These are phyloP conservation scores for Vitis rotundifolia DNA, from an alignment of 164 flowering plant genomes.

Conservation along the genomic window DNA sequence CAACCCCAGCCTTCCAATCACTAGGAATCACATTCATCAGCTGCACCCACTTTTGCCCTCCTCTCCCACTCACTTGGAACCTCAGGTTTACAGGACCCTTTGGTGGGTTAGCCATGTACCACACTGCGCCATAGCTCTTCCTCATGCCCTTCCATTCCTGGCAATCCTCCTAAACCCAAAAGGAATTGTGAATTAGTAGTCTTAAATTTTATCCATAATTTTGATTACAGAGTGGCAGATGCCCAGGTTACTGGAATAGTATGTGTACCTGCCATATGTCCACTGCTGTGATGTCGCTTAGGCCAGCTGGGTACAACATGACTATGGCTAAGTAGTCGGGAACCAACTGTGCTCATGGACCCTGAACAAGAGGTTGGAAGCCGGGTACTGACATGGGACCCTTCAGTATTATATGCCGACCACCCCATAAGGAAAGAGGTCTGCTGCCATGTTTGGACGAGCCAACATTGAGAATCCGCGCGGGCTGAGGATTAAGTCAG, in stretches of 20 bases:
- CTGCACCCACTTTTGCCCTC: slow-evolving; percentile 46
- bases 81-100: slow-evolving; percentile 47
- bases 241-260: too few relatives aligned
- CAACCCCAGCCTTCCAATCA: slow-evolving; percentile 72
- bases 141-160: slow-evolving; percentile 74
- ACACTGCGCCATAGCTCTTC: slow-evolving; percentile 62
- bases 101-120: slow-evolving; percentile 54
- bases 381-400: slow-evolving; percentile 62
- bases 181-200: too few relatives aligned
- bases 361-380: slow-evolving; percentile 52
- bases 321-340: slow-evolving; percentile 72
- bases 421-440: slow-evolving; percentile 63
- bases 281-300: slow-evolving; percentile 47
- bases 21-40: slow-evolving; percentile 45
- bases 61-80: slow-evolving; percentile 48
- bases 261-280: slow-evolving; percentile 74
- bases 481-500: slow-evolving; percentile 79
- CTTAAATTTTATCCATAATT: too few relatives aligned
- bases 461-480: slow-evolving; percentile 62
- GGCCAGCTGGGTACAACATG: slow-evolving; percentile 55
- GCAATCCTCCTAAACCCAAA: slow-evolving; percentile 54
- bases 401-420: slow-evolving; percentile 70
- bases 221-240: too few relatives aligned
- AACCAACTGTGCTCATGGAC: slow-evolving; percentile 63
- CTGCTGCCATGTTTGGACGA: slow-evolving; percentile 28